phyloP scores from a whole-genome alignment of 345 rosid genomes.

The Microcos paniculata region DNA sequence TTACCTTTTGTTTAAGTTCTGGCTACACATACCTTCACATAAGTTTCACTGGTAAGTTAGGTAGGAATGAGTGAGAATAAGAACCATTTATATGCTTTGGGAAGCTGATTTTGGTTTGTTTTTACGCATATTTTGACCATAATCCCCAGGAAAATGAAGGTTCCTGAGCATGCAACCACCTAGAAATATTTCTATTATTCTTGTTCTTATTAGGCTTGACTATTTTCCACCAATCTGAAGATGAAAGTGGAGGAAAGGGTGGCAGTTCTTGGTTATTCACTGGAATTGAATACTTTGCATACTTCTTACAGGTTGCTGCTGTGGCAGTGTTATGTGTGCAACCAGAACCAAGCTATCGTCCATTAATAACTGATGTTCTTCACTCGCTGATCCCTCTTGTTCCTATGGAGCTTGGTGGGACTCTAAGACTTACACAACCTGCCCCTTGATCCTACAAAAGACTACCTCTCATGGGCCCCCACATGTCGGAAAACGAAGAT shows the following conservation, averaged over 20 bases:
- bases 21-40: not conserved
- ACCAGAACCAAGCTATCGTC: slow-evolving; percentile 91
- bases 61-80: slow-evolving; percentile 3
- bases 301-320: slow-evolving; percentile 76
- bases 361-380: slow-evolving; percentile 81
- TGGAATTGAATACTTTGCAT: too few relatives aligned
- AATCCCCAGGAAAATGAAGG: not conserved
- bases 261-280: not conserved
- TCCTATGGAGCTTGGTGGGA: slow-evolving; percentile 86
- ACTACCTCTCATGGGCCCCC: not conserved
- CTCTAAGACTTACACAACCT: slow-evolving; percentile 46
- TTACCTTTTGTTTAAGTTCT: not conserved
- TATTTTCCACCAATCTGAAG: not conserved
- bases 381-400: slow-evolving; percentile 88
- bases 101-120: not conserved
- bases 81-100: not conserved
- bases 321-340: slow-evolving; percentile 92
- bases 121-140: not conserved
- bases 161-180: not conserved
- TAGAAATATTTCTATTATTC: not conserved
- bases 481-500: not conserved
- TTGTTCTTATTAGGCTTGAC: slow-evolving; percentile 7
- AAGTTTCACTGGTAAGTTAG: slow-evolving; percentile 8
- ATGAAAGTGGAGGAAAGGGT: not conserved
- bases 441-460: slow-evolving; percentile 8